Conservation (phyloP, 1,284 basidiomycete species). For the Agaricales sp. region DNA sequence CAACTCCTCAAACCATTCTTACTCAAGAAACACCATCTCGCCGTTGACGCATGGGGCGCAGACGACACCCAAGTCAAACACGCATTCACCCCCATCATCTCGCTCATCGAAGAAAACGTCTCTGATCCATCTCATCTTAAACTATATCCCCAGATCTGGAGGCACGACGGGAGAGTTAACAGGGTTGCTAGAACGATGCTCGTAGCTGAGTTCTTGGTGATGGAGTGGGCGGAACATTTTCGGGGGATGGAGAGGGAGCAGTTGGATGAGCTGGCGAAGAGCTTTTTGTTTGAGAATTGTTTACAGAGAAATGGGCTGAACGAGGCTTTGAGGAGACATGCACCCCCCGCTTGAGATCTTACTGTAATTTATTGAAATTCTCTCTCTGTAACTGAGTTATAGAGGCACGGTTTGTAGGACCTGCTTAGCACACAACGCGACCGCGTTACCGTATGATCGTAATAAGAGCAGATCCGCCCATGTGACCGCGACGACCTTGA, state of each 20-base stretch:
- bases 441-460: too few species aligned
- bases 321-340: conserved; percentile 31
- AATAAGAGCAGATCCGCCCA: too few species aligned
- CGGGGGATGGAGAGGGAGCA: conserved; percentile 41
- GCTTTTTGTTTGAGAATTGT: conserved; percentile 53
- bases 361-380: too few species aligned
- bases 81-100: conserved; percentile 45
- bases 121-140: conserved; percentile 26
- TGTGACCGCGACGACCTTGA: too few species aligned
- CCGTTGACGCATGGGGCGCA: conserved; percentile 57
- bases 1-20: conserved; percentile 52
- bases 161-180: conserved; percentile 28
- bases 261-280: conserved; percentile 48
- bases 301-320: conserved; percentile 37
- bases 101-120: conserved; percentile 41
- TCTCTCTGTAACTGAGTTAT: too few species aligned
- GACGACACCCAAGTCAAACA: conserved; percentile 35
- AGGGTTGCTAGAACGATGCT: conserved; percentile 48
- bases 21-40: conserved; percentile 50
- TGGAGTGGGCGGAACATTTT: conserved; percentile 59
- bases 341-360: too few species aligned
- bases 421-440: too few species aligned
- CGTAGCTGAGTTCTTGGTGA: conserved; percentile 51
- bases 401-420: too few species aligned
- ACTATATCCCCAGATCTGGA: conserved; percentile 48